phyloP scores from a whole-genome alignment of 148 eudicot species.

The Camellia japonica region DNA sequence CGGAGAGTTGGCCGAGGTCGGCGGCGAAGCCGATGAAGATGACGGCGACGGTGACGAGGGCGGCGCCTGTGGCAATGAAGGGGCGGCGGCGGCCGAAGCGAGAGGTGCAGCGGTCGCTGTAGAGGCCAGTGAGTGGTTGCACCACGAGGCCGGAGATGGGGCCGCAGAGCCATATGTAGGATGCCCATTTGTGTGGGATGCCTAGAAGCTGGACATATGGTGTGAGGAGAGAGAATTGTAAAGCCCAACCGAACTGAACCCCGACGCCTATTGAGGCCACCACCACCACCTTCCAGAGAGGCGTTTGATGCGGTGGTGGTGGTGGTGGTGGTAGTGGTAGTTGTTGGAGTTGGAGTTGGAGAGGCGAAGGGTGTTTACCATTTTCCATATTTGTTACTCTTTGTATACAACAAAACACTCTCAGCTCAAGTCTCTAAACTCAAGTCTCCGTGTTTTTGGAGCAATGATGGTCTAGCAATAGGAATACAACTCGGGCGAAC shows the following conservation, averaged over 20 bases:
- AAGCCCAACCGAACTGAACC: constrained; percentile 83
- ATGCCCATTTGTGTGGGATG: constrained; percentile 57
- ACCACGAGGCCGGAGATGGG: constrained; percentile 79
- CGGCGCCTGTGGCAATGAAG: constrained; percentile 53
- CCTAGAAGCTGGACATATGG: constrained; percentile 77
- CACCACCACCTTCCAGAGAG: constrained; percentile 33
- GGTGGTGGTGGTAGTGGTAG: neutral
- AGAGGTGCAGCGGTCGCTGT: constrained; percentile 50
- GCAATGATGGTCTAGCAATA: too few relatives aligned
- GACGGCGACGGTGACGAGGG: constrained; percentile 47
- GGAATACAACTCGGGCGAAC: too few relatives aligned
- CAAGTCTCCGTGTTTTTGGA: too few relatives aligned
- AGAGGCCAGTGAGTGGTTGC: constrained; percentile 73
- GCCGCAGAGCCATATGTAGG: constrained; percentile 87
- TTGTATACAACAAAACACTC: too few relatives aligned
- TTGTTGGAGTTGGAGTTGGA: neutral
- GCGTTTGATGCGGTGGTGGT: neutral
- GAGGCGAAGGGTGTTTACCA: neutral
- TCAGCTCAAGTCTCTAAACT: too few relatives aligned
- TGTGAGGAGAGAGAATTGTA: constrained; percentile 73
- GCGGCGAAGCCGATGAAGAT: constrained; percentile 75
- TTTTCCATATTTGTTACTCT: neutral
- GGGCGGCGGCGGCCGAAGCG: constrained; percentile 76
- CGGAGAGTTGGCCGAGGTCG: constrained; percentile 56
- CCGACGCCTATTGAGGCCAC: constrained; percentile 80